Conservation (phyloP, 2,329 filamentous ascomycete genomes). For the Xylariaceae sp. region DNA sequence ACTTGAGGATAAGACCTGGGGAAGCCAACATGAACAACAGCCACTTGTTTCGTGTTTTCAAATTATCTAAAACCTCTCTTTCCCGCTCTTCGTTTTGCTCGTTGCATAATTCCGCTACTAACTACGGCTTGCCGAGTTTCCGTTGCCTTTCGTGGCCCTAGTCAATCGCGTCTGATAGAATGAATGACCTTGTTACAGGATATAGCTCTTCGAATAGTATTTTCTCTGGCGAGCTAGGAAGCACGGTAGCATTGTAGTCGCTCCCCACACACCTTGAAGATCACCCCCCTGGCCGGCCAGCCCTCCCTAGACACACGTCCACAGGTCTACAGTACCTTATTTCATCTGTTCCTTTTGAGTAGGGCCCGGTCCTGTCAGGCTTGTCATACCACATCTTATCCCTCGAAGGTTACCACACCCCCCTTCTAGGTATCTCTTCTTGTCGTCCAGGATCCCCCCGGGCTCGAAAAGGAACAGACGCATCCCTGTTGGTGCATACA, state of each 20-base stretch:
- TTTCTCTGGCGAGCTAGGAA: constrained; percentile 34
- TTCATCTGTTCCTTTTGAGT: constrained; percentile 35
- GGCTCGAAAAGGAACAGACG: constrained; percentile 35
- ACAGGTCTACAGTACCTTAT: constrained; percentile 35
- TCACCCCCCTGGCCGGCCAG: constrained; percentile 33
- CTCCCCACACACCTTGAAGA: constrained; percentile 34
- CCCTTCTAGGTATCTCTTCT: constrained; percentile 33
- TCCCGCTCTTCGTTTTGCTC: constrained; percentile 26
- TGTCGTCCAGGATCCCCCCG: constrained; percentile 32
- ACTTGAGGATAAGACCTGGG: constrained; percentile 12
- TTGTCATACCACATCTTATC: constrained; percentile 40
- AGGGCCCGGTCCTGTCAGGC: constrained; percentile 34
- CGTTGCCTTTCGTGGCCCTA: constrained; percentile 31
- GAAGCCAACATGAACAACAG: constrained; percentile 8
- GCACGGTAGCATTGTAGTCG: constrained; percentile 36
- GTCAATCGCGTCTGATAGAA: constrained; percentile 26
- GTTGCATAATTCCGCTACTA: constrained; percentile 25
- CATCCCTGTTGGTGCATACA: constrained; percentile 45
- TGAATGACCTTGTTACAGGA: constrained; percentile 27
- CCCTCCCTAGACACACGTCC: constrained; percentile 33
- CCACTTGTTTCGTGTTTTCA: constrained; percentile 23
- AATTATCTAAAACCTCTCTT: constrained; percentile 16
- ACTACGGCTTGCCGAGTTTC: constrained; percentile 32
- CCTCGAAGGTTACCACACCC: constrained; percentile 35
- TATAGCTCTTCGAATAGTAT: constrained; percentile 32